Evolutionary conservation across 306 rosid species (phyloP).

Genomic region (Lupinus albus): DNA sequence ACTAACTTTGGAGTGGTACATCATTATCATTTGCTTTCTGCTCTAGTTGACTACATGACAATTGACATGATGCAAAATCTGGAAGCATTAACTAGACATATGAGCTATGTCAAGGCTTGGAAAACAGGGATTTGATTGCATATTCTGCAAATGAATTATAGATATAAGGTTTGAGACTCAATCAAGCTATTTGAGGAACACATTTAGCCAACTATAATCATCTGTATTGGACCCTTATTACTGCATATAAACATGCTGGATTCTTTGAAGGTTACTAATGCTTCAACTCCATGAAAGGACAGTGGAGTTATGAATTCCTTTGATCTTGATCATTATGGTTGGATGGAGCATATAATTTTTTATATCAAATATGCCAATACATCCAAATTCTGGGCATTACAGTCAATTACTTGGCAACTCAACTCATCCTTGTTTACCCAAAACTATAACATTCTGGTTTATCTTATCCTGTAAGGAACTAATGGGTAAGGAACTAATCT

Average conservation of each 20-base stretch:
- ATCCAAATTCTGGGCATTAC: slow-evolving; percentile 44
- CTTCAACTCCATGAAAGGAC: slow-evolving; percentile 70
- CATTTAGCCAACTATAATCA: slow-evolving; percentile 45
- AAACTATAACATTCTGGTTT: not conserved
- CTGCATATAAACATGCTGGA: slow-evolving; percentile 56
- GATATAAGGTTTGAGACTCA: too few species aligned
- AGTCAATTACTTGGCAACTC: too few species aligned
- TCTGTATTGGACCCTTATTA: slow-evolving; percentile 50
- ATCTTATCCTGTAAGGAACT: not conserved
- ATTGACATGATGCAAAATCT: slow-evolving; percentile 52
- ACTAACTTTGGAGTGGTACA: slow-evolving; percentile 45
- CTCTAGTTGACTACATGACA: slow-evolving; percentile 44
- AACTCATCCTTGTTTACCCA: not conserved
- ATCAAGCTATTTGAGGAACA: too few species aligned
- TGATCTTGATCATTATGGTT: slow-evolving; percentile 66
- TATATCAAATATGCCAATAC: slow-evolving; percentile 50
- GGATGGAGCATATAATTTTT: slow-evolving; percentile 50
- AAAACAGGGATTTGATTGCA: slow-evolving; percentile 54
- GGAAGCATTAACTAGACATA: slow-evolving; percentile 52
- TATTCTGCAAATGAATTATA: slow-evolving; percentile 47
- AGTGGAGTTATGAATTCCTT: slow-evolving; percentile 84
- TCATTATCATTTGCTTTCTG: slow-evolving; percentile 60
- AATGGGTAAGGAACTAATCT: too few species aligned
- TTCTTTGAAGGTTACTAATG: slow-evolving; percentile 62
- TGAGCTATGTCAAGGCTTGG: slow-evolving; percentile 47